phyloP scores from a whole-genome alignment of 495 filamentous ascomycete genomes.

The Aspergillus avenaceus region DNA sequence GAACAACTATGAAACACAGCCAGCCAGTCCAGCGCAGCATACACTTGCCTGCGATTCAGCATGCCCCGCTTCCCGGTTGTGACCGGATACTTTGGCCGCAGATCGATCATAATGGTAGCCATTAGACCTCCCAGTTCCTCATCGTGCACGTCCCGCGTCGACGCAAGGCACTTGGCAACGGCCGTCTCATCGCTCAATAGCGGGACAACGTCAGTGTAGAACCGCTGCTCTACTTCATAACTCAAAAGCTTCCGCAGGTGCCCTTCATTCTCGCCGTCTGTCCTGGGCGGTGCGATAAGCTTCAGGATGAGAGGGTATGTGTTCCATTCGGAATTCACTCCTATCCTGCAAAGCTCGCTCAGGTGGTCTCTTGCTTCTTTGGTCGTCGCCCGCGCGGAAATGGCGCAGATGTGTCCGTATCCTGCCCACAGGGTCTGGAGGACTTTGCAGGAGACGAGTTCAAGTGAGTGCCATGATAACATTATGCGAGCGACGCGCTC shows the following conservation, averaged over 20 bases:
- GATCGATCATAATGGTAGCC: constrained; percentile 35
- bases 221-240: constrained; percentile 34
- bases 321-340: constrained; percentile 8
- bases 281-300: constrained; percentile 32
- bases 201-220: constrained; percentile 31
- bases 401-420: constrained; percentile 32
- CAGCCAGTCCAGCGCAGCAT: constrained; percentile 30
- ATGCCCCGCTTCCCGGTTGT: constrained; percentile 25
- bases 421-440: constrained; percentile 39
- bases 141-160: constrained; percentile 22
- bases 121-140: constrained; percentile 25
- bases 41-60: constrained; percentile 21
- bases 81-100: constrained; percentile 25
- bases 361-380: constrained; percentile 20
- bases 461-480: constrained; percentile 31
- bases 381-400: constrained; percentile 26
- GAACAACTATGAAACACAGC: constrained; percentile 27
- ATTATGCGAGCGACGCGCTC: constrained; percentile 28
- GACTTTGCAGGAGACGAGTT: constrained; percentile 29
- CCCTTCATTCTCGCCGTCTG: constrained; percentile 25
- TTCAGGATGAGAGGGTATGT: constrained; percentile 34
- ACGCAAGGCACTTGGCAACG: constrained; percentile 31
- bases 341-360: constrained; percentile 19
- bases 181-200: constrained; percentile 18
- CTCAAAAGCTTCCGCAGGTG: constrained; percentile 37